Conservation (phyloP, 768 basidiomycete species). For the Leccinum rimulosum region DNA sequence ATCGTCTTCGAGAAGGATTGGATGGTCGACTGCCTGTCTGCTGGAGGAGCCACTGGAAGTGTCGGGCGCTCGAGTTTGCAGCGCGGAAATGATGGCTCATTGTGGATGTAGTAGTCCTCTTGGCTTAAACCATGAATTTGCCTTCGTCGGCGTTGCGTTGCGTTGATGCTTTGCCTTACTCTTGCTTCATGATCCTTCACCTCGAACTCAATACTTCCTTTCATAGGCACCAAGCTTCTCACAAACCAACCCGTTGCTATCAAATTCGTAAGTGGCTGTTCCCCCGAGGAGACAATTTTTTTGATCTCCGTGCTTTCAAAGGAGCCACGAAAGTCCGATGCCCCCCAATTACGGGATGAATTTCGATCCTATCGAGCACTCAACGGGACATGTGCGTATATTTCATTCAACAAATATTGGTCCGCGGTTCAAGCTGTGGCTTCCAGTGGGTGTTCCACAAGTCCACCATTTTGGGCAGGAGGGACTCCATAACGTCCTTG, state of each 20-base stretch:
- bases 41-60: constrained; percentile 2
- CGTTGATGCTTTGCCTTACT: constrained; percentile 2
- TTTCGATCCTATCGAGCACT: constrained; percentile 96
- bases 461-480: constrained; percentile 99
- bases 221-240: constrained; percentile 77
- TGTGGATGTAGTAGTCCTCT: constrained; percentile 8
- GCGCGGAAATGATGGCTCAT: constrained; percentile 2
- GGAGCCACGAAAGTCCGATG: constrained; percentile 97
- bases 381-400: constrained; percentile 75
- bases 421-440: constrained; percentile 12
- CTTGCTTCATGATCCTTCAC: constrained; percentile 1
- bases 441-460: constrained; percentile 89
- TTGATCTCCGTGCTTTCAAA: constrained; percentile 32
- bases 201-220: constrained; percentile 13
- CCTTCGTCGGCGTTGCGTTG: constrained; percentile 6
- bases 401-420: constrained; percentile 1
- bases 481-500: constrained; percentile 93
- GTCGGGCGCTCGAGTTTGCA: constrained; percentile 14
- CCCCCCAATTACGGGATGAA: constrained; percentile 95
- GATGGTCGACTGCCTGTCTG: constrained; percentile 1
- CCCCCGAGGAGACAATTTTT: constrained; percentile 12
- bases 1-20: constrained; percentile 1
- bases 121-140: background rate
- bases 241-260: constrained; percentile 90
- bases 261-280: constrained; percentile 76